Percentiles rank a stretch among this genome's conserved stretches.
These are phyloP conservation scores for Tolypocladium sp. DNA, from an alignment of 2,329 filamentous ascomycete genomes.

Conservation along the genomic window DNA sequence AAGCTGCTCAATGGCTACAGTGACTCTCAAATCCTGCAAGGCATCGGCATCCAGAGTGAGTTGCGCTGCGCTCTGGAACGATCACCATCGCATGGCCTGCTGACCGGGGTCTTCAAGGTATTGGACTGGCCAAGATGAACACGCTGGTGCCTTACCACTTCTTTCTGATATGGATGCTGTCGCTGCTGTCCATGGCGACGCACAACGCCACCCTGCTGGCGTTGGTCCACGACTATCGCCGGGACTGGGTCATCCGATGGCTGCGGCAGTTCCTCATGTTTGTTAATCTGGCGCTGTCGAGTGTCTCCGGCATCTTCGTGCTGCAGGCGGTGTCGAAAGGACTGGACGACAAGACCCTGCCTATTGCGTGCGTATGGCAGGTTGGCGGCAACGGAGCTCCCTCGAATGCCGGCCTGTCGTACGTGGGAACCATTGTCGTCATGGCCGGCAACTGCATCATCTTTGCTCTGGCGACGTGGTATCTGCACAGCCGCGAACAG, in stretches of 20 bases:
- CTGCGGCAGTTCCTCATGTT: slow-evolving; percentile 58
- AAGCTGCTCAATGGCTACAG: slow-evolving; percentile 57
- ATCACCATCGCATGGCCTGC: not conserved
- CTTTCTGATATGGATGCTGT: slow-evolving; percentile 62
- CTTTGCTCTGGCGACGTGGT: slow-evolving; percentile 54
- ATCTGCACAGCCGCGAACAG: slow-evolving; percentile 47
- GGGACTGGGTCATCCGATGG: slow-evolving; percentile 60
- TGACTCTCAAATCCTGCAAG: slow-evolving; percentile 60
- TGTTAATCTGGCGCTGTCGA: slow-evolving; percentile 50
- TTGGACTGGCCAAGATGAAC: slow-evolving; percentile 51
- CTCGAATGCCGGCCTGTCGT: slow-evolving; percentile 35
- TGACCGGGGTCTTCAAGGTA: slow-evolving; percentile 11
- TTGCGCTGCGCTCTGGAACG: not conserved
- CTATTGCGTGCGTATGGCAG: slow-evolving; percentile 53
- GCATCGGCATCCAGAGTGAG: slow-evolving; percentile 54
- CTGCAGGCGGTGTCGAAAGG: slow-evolving; percentile 44
- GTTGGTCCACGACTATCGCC: slow-evolving; percentile 54
- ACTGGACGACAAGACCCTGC: slow-evolving; percentile 41
- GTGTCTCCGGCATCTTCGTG: slow-evolving; percentile 46
- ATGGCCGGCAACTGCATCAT: slow-evolving; percentile 50
- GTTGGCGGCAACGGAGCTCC: slow-evolving; percentile 25
- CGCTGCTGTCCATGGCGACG: slow-evolving; percentile 53
- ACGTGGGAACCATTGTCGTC: slow-evolving; percentile 51
- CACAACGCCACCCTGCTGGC: slow-evolving; percentile 58
- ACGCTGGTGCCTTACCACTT: slow-evolving; percentile 59